Evolutionary conservation across 2,329 filamentous ascomycete genomes (phyloP).

Genomic region (Scedosporium boydii): DNA sequence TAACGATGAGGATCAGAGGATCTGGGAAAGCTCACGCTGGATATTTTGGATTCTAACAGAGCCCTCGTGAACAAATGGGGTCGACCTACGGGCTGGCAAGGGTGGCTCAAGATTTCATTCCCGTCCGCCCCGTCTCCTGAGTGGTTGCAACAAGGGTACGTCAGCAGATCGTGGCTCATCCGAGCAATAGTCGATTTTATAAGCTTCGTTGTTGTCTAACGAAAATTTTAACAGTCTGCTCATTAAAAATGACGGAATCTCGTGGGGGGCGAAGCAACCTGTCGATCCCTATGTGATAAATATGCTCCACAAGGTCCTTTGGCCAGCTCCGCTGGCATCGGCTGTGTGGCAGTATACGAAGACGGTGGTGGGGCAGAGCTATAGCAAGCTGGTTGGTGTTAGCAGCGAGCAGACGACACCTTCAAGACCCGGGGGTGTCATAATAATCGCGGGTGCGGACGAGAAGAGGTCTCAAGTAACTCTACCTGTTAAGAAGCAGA

Average conservation of each 20-base stretch:
- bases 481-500: background rate
- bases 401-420: background rate
- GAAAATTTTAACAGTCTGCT: background rate
- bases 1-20: constrained; percentile 5
- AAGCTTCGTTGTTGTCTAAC: background rate
- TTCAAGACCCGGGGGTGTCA: background rate
- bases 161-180: background rate
- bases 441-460: background rate
- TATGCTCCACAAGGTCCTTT: constrained; percentile 2
- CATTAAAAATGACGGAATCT: background rate
- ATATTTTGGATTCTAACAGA: constrained; percentile 19
- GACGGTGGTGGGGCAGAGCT: background rate
- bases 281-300: constrained; percentile 1
- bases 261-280: background rate
- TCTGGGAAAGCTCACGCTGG: constrained; percentile 21
- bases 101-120: constrained; percentile 16
- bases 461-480: background rate
- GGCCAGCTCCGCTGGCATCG: background rate
- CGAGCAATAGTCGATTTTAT: background rate
- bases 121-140: background rate
- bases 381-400: background rate
- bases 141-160: constrained; percentile 2
- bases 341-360: constrained; percentile 4
- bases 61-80: background rate
- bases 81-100: background rate